Evolutionary conservation across 768 basidiomycete genomes (phyloP), one percentile per base, ranked within the genome.

Genomic region (Rubroboletus pulcherrimus): DNA sequence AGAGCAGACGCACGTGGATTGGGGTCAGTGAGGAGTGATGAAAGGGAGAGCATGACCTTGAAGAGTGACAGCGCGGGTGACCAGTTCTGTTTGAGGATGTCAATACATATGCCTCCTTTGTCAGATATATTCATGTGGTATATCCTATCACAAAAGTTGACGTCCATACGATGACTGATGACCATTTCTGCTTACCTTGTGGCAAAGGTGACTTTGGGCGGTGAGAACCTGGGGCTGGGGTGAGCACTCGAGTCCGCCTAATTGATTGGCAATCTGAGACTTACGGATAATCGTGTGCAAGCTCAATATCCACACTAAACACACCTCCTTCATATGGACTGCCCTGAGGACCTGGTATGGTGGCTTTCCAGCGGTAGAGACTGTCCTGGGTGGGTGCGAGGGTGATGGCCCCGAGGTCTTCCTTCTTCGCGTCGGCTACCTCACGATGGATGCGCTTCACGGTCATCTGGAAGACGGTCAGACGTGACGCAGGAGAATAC

Each of bases 61-160:
- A 91, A 94, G 46, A 98, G 77, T 3, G 93, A 95, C 21, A 98
- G 73, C 2, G 94, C 94, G 7, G 94, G 94, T 1, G 91, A 94
- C 94, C 94, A 98, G 64, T 91, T 89, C 65, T 85, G 81, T 74
- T 98, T 97, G 55, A 98, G 81, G 49, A 96, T 92, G 73, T 97
- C 90, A 61, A 93, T 89, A 66, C 90, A 93, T 51, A 92, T 86
- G 60, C 78, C 80, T 41, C 89, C 90, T 49, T 81, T 79, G 54
- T 90, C 88, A 49, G 85, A 87, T 43, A 91, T 90, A 56, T 93
- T 93, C 89, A 92, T 91, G 65, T 93, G 91, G 64, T 93, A 93
- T 67, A 92, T 91, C 64, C 89, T 91, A 57, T 33, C 19, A 41
- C 19, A n/a, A 7, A 29, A 3, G 57, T 43, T 34, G 39, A 38